Base-by-base conservation (phyloP, 2,329 filamentous ascomycete genomes). In the Chrysosporium keratinophilum region DNA sequence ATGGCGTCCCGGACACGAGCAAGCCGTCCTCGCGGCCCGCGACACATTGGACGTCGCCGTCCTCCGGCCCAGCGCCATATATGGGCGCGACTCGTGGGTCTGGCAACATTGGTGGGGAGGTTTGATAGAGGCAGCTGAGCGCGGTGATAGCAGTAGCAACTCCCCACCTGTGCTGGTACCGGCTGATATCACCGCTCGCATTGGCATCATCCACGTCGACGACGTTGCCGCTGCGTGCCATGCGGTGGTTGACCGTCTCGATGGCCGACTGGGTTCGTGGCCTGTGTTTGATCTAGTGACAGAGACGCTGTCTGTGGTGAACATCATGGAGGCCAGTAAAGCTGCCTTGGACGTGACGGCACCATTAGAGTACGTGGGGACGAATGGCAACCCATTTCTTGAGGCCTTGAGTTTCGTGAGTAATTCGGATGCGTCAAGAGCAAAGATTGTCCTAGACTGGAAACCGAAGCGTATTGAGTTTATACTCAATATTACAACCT, bases 241-340 rank as follows among this genome's bases (percentile, higher is more conserved):
- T 28, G 0, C 62, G 68, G 12, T 60, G 64, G 48, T 71, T 47
- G 68, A 71, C 17, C 64, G 66, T 52, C 57, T 69, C n/a, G 15
- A 63, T 51, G 59, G 66, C 37, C 42, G 56, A 33, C 41, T 61
- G 2, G 62, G 63, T 10, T 57, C 64, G 7, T 69, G 67, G 57
- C 69, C 70, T 1, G 56, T 72, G 2, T 73, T 73, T 59, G 65
- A 71, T 56, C 57, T 73, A 9, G 58, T 67, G 11, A 63, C 63
- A 0, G 64, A 64, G 43, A 59, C 62, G 39, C 67, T 70, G 54
- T 62, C 60, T 19, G 63, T 69, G 55, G 53, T 58, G 9, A 62
- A 62, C 33, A 62, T 71, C 12, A 49, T 69, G 12, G 58, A 61
- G 12, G 59, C 59, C 12, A n/a, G 15, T 28, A 28, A 28, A 28